These are phyloP conservation scores for Geotrichum aggregatum DNA, from an alignment of 1,139 yeast species.

Conservation along the genomic window DNA sequence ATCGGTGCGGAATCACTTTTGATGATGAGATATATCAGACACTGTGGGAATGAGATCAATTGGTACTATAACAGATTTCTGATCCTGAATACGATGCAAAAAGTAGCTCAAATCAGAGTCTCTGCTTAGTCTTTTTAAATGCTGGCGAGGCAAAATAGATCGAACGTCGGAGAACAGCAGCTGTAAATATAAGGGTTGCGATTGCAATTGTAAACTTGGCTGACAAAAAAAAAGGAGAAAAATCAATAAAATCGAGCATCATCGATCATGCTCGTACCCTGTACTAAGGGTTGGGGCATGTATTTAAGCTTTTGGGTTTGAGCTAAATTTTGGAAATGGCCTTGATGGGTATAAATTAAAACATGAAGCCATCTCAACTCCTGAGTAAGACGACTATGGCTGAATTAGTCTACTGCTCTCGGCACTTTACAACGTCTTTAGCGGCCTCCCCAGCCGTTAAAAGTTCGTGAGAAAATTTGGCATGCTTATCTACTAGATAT, in stretches of 20 bases:
- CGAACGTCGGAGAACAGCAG: no score
- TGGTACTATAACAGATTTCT: neutral
- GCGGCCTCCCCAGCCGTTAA: no score
- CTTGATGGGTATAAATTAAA: no score
- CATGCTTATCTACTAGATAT: no score
- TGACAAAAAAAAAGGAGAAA: conserved; percentile 2
- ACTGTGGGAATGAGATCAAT: neutral
- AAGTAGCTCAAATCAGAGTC: neutral
- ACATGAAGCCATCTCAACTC: no score
- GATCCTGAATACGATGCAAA: neutral
- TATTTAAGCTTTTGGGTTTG: no score
- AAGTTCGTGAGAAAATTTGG: no score
- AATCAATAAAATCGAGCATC: neutral
- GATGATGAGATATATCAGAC: neutral
- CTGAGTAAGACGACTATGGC: no score
- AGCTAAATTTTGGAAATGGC: no score
- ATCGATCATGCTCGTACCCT: neutral
- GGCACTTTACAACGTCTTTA: no score
- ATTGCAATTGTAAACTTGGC: neutral
- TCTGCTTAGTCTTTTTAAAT: neutral
- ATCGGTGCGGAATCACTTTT: no score
- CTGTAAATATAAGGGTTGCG: neutral
- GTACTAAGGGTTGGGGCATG: neutral
- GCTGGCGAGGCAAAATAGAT: neutral
- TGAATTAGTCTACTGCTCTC: no score